Conservation (phyloP, 140 eudicot species). For the Senecio squalidus region DNA sequence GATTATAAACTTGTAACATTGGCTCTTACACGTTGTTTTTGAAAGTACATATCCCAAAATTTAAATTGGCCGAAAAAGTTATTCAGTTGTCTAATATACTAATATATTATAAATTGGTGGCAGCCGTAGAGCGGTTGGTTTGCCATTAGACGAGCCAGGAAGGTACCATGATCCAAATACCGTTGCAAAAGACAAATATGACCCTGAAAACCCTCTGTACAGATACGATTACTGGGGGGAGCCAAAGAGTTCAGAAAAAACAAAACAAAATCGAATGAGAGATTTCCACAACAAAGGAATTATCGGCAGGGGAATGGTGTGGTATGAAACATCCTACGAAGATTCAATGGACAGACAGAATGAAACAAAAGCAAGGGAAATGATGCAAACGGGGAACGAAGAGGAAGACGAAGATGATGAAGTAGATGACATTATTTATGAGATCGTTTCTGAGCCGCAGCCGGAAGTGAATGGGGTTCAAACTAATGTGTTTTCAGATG, state of each 20-base stretch:
- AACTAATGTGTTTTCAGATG: conserved; percentile 35
- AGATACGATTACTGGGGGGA: conserved; percentile 99
- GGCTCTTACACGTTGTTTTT: not conserved
- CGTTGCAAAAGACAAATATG: conserved; percentile 70
- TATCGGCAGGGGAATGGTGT: conserved; percentile 74
- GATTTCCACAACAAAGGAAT: conserved; percentile 94
- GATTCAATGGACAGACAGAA: conserved; percentile 50
- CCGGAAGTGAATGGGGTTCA: conserved; percentile 42
- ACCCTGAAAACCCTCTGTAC: conserved; percentile 71
- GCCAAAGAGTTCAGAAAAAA: conserved; percentile 87
- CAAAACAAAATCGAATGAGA: conserved; percentile 60
- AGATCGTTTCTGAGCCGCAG: conserved; percentile 48
- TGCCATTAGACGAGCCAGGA: conserved; percentile 89
- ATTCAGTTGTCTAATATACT: not conserved
- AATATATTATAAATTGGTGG: conserved; percentile 4
- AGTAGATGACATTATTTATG: conserved; percentile 60
- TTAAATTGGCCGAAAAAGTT: not conserved
- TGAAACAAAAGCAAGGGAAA: conserved; percentile 52
- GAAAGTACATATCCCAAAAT: not conserved
- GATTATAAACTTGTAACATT: not conserved
- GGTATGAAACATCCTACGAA: conserved; percentile 84
- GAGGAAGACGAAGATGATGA: conserved; percentile 59
- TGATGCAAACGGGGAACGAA: conserved; percentile 17
- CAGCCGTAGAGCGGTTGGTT: conserved; percentile 91
- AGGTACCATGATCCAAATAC: conserved; percentile 62